Evolutionary conservation across 257 asterid genomes (phyloP).

Genomic region (Jacaranda mimosifolia): DNA sequence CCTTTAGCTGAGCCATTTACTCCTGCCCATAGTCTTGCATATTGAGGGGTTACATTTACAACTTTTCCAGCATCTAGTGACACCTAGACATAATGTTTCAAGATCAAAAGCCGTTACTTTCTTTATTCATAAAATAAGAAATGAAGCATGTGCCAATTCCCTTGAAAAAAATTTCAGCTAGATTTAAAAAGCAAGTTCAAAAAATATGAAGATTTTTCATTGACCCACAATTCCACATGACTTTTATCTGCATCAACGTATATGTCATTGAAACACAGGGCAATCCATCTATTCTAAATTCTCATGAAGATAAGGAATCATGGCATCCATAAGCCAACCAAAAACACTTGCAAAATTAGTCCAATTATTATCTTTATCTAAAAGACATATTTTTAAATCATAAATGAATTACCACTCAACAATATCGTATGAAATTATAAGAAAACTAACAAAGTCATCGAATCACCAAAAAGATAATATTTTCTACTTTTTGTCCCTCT

Average conservation of each 20-base stretch:
- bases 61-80: constrained; percentile 93
- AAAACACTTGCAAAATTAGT: no score
- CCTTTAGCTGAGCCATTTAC: constrained; percentile 87
- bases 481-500: not conserved
- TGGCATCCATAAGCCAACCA: no score
- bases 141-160: no score
- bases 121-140: constrained; percentile 3
- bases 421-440: no score
- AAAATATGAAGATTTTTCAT: not conserved
- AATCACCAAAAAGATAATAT: no score
- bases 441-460: no score
- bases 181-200: not conserved
- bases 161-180: not conserved
- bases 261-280: no score
- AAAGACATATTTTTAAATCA: no score
- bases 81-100: constrained; percentile 61
- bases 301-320: no score
- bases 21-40: constrained; percentile 81
- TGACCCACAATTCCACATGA: not conserved
- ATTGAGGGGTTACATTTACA: constrained; percentile 93
- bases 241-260: not conserved
- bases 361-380: no score
- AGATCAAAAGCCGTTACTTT: not conserved
- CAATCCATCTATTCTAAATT: no score
- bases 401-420: no score